phyloP scores from a whole-genome alignment of 768 basidiomycete genomes.

The Amanita subjunquillea region DNA sequence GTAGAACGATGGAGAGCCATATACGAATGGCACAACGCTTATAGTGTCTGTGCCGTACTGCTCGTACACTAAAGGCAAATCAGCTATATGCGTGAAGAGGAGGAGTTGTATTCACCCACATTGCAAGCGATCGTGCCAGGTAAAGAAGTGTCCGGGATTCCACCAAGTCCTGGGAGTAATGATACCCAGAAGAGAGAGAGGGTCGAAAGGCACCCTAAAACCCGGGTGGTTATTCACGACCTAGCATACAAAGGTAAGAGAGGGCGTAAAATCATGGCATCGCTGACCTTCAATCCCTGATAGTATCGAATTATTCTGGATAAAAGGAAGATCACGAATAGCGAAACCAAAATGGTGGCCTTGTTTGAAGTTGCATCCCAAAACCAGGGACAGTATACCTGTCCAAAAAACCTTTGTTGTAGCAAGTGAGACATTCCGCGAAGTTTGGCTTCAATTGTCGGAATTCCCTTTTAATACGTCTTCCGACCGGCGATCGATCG shows the following conservation, averaged over 20 bases:
- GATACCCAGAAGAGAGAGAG: slow-evolving; percentile 17
- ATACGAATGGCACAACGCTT: slow-evolving; percentile 13
- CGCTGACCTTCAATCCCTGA: slow-evolving; percentile 19
- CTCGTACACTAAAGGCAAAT: background rate
- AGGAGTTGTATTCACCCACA: slow-evolving; percentile 9
- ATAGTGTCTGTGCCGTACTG: slow-evolving; percentile 12
- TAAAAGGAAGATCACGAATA: slow-evolving; percentile 14
- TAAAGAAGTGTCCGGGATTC: slow-evolving; percentile 15
- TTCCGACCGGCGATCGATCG: too few species aligned
- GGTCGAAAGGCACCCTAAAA: slow-evolving; percentile 16
- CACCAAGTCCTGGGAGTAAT: slow-evolving; percentile 17
- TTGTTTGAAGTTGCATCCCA: too few species aligned
- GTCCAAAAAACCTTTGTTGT: too few species aligned
- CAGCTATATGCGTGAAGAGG: background rate
- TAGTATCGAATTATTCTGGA: slow-evolving; percentile 21
- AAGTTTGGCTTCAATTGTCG: too few species aligned
- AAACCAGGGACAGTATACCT: too few species aligned
- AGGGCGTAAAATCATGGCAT: background rate
- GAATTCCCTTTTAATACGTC: too few species aligned
- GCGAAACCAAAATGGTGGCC: too few species aligned
- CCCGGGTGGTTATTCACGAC: slow-evolving; percentile 14
- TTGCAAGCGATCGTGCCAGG: slow-evolving; percentile 15
- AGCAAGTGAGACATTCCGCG: too few species aligned
- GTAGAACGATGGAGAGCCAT: slow-evolving; percentile 12
- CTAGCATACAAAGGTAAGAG: slow-evolving; percentile 6